A percentile compares a stretch with the other conserved stretches of the same genome.
phyloP scores from a whole-genome alignment of 768 basidiomycete species.

The Lanmaoa pseudosensibilis region DNA sequence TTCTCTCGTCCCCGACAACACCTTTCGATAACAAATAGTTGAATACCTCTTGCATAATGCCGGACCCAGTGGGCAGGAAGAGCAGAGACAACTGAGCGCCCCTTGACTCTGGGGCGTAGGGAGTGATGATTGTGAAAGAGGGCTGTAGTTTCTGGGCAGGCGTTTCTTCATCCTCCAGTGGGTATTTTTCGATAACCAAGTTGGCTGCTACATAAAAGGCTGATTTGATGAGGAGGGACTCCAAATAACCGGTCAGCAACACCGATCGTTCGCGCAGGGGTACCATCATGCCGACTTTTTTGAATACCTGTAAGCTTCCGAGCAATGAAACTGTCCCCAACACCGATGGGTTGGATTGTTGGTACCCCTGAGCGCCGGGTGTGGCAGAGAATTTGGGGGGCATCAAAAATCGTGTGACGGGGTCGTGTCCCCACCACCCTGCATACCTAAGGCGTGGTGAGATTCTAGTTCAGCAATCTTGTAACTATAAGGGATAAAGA shows the following conservation, averaged over 20 bases:
- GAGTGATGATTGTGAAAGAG: constrained; percentile 94
- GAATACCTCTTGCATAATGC: constrained; percentile 71
- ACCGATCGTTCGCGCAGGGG: constrained; percentile 69
- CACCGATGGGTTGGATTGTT: constrained; percentile 92
- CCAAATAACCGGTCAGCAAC: constrained; percentile 69
- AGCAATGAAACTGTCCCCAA: constrained; percentile 77
- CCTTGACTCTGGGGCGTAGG: constrained; percentile 59
- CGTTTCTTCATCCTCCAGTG: constrained; percentile 20
- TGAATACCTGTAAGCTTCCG: constrained; percentile 80
- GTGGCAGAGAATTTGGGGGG: constrained; percentile 79
- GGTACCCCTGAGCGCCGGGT: constrained; percentile 90
- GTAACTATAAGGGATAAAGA: constrained; percentile 11
- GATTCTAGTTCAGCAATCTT: constrained; percentile 3
- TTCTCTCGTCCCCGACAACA: constrained; percentile 88
- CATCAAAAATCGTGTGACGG: constrained; percentile 88
- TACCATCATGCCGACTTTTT: constrained; percentile 72
- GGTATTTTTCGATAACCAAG: constrained; percentile 33
- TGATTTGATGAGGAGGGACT: constrained; percentile 58
- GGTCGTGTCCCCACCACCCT: constrained; percentile 98
- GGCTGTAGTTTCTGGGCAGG: constrained; percentile 12
- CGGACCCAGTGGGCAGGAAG: constrained; percentile 59
- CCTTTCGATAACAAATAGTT: constrained; percentile 61
- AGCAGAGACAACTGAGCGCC: constrained; percentile 89
- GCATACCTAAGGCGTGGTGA: constrained; percentile 57
- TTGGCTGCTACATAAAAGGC: constrained; percentile 58